These are phyloP conservation scores for Prinsepia uniflora DNA, from an alignment of 306 rosid species.

Conservation along the genomic window DNA sequence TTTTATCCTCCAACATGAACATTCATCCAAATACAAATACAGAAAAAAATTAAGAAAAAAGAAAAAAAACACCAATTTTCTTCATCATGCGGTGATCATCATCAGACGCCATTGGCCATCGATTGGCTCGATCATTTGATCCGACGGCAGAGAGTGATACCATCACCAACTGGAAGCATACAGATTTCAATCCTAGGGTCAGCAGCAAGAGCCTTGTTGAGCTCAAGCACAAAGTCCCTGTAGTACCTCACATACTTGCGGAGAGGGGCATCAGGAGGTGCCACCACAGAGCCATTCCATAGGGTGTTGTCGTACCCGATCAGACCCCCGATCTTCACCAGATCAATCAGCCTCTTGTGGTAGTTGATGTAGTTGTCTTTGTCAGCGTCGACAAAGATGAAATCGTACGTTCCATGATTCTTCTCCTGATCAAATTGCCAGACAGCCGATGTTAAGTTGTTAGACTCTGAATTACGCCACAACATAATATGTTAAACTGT, in stretches of 20 bases:
- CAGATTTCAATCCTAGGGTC: constrained; percentile 91
- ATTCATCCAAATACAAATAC: constrained; percentile 3
- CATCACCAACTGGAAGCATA: constrained; percentile 89
- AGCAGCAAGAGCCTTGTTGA: constrained; percentile 72
- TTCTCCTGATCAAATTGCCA: constrained; percentile 39
- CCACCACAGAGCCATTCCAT: constrained; percentile 92
- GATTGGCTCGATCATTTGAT: constrained; percentile 30
- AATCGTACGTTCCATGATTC: constrained; percentile 68
- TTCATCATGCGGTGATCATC: neutral
- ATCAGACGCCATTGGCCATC: neutral
- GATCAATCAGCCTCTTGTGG: constrained; percentile 76
- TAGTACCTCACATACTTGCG: constrained; percentile 86
- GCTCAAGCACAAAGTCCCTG: constrained; percentile 78
- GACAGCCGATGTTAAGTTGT: no score
- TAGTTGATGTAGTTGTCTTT: constrained; percentile 91
- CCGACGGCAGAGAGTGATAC: constrained; percentile 86
- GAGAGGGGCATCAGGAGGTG: constrained; percentile 80
- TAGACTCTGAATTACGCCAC: no score
- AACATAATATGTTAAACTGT: neutral
- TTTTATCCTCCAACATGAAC: constrained; percentile 1
- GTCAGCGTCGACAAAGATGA: constrained; percentile 85
- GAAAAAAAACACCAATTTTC: neutral
- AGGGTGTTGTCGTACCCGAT: constrained; percentile 92
- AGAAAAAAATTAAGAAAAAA: constrained; percentile 3
- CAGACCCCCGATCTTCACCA: constrained; percentile 77